These are phyloP conservation scores for Cryphonectria nitschkei DNA, from an alignment of 2,329 filamentous ascomycete genomes.

Conservation along the genomic window DNA sequence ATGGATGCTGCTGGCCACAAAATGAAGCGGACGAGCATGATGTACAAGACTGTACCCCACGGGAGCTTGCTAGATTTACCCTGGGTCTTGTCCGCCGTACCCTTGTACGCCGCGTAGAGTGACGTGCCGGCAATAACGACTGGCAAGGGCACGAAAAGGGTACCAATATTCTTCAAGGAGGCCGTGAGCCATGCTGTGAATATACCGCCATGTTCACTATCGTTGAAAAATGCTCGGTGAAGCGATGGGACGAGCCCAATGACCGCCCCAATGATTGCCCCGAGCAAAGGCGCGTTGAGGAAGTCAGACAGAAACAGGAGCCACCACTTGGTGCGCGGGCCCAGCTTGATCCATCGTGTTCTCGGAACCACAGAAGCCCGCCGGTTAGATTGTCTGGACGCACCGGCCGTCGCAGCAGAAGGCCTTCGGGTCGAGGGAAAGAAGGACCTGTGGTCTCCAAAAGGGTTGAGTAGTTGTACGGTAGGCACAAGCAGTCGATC, in stretches of 20 bases:
- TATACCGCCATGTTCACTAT: conserved; percentile 61
- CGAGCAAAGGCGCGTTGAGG: conserved; percentile 64
- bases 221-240: conserved; percentile 64
- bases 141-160: conserved; percentile 66
- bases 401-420: conserved; percentile 3
- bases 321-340: conserved; percentile 39
- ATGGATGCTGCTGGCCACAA: conserved; percentile 64
- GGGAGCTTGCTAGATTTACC: conserved; percentile 46
- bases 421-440: conserved; percentile 36
- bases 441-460: conserved; percentile 32
- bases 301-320: conserved; percentile 49
- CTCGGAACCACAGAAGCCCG: conserved; percentile 35
- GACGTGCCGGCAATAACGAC: conserved; percentile 71
- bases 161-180: conserved; percentile 63
- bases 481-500: conserved; percentile 30
- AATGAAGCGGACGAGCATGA: conserved; percentile 61
- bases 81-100: conserved; percentile 40
- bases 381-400: neutral
- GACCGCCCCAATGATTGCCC: conserved; percentile 60
- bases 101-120: conserved; percentile 56
- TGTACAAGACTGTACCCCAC: conserved; percentile 52
- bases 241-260: conserved; percentile 64
- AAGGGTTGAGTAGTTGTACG: conserved; percentile 29
- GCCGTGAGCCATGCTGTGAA: conserved; percentile 69
- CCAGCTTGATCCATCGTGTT: conserved; percentile 35